Percentiles rank a stretch among this genome's conserved stretches.
These are phyloP conservation scores for Plasmodium adleri DNA, from an alignment of 169 alveolate species.

Conservation along the genomic window DNA sequence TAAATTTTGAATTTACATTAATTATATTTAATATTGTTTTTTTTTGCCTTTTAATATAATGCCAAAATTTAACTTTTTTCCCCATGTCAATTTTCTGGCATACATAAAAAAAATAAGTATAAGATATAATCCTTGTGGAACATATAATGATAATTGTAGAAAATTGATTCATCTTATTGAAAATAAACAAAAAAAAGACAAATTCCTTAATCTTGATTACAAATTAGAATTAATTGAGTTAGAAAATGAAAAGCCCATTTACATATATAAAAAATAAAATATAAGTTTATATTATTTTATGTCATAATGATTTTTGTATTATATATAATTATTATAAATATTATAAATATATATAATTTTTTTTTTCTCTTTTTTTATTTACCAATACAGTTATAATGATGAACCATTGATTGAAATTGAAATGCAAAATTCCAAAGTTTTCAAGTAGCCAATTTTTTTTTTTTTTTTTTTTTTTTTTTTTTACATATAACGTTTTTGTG, in stretches of 20 bases:
- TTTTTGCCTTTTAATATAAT: conserved; percentile 36
- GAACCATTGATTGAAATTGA: conserved; percentile 74
- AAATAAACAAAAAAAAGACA: conserved; percentile 68
- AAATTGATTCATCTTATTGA: conserved; percentile 67
- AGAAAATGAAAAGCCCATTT: not conserved
- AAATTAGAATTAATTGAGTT: conserved; percentile 66
- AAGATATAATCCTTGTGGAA: conserved; percentile 66
- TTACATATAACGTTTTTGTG: not conserved
- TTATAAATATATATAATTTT: not conserved
- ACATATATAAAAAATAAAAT: not conserved
- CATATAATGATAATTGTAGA: conserved; percentile 68
- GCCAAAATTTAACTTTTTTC: conserved; percentile 76
- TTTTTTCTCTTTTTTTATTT: conserved; percentile 9
- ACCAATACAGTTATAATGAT: conserved; percentile 50
- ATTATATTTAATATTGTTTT: not conserved
- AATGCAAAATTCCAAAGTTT: conserved; percentile 69
- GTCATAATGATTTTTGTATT: not conserved
- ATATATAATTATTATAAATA: not conserved
- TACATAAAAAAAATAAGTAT: conserved; percentile 57
- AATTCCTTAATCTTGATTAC: conserved; percentile 65
- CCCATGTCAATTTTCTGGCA: conserved; percentile 68
- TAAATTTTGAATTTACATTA: not conserved
- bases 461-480: conserved; percentile 11
- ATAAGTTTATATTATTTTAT: not conserved
- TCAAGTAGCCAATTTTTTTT: conserved; percentile 24